A percentile compares a stretch with the other conserved stretches of the same genome.
Evolutionary conservation across 768 basidiomycete genomes (phyloP).

Genomic region (Lenzites betulinus): DNA sequence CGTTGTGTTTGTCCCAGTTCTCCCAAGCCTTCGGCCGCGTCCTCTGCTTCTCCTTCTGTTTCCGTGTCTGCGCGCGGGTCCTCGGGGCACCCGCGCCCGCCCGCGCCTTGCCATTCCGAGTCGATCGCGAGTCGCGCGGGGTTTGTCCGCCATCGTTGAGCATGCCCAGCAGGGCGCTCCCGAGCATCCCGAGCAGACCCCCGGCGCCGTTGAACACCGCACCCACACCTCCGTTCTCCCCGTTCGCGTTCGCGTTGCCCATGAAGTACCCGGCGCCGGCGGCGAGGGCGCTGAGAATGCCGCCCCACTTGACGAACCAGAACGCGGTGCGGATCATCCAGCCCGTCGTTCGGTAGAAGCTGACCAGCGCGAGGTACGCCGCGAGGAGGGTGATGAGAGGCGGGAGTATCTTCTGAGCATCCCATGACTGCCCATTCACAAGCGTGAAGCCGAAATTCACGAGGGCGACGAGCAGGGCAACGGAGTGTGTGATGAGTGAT

Average conservation of each 20-base stretch:
- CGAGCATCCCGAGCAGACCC: constrained; percentile 41
- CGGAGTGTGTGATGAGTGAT: constrained; percentile 51
- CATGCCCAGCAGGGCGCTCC: constrained; percentile 43
- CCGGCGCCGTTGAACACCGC: constrained; percentile 23
- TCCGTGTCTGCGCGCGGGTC: constrained; percentile 16
- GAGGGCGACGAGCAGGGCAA: constrained; percentile 53
- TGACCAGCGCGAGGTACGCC: constrained; percentile 76
- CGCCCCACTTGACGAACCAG: constrained; percentile 80
- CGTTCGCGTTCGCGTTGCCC: constrained; percentile 35
- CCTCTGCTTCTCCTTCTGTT: constrained; percentile 11
- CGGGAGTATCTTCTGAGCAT: constrained; percentile 66
- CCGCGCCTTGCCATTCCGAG: constrained; percentile 21
- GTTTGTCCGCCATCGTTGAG: constrained; percentile 31
- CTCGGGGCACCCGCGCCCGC: constrained; percentile 16
- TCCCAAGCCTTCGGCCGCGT: constrained; percentile 61
- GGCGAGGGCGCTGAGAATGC: constrained; percentile 54
- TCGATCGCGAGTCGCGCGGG: constrained; percentile 23
- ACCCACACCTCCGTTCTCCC: constrained; percentile 34
- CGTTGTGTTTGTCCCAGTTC: constrained; percentile 58
- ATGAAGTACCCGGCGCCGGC: constrained; percentile 58
- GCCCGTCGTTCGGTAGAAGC: constrained; percentile 75
- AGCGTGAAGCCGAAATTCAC: constrained; percentile 50
- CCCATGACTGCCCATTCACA: constrained; percentile 57
- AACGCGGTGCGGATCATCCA: constrained; percentile 69
- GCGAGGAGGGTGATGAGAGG: constrained; percentile 72